Percentiles rank a stretch among this genome's conserved stretches.
phyloP scores from a whole-genome alignment of 2,329 filamentous ascomycete genomes.

The Exophiala sp. region DNA sequence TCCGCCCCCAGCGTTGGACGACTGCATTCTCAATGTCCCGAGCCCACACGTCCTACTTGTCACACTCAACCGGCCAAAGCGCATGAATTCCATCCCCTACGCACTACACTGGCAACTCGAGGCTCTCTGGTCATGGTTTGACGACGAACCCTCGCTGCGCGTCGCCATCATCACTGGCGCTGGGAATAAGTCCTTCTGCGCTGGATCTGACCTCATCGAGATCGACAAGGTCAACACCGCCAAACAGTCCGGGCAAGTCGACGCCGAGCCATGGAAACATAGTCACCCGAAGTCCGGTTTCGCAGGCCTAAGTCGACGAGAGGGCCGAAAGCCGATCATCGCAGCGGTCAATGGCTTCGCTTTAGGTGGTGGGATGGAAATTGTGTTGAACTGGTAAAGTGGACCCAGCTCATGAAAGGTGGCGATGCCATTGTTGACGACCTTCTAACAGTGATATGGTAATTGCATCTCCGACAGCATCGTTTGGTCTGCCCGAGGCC shows the following conservation, averaged over 20 bases:
- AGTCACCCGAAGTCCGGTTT: slow-evolving; percentile 34
- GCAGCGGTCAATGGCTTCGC: slow-evolving; percentile 72
- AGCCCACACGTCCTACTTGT: slow-evolving; percentile 44
- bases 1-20: background rate
- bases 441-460: slow-evolving; percentile 55
- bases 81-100: slow-evolving; percentile 42
- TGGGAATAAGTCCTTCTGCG: slow-evolving; percentile 40
- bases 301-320: slow-evolving; percentile 50
- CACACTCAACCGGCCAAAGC: slow-evolving; percentile 40
- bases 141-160: slow-evolving; percentile 39
- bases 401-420: background rate
- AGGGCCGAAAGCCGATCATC: slow-evolving; percentile 69
- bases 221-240: slow-evolving; percentile 13
- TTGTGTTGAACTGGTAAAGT: slow-evolving; percentile 33
- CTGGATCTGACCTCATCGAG: slow-evolving; percentile 43
- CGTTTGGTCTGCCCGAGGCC: slow-evolving; percentile 68
- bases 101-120: slow-evolving; percentile 39
- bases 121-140: slow-evolving; percentile 42
- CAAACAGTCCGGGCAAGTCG: slow-evolving; percentile 1
- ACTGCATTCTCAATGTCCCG: slow-evolving; percentile 38
- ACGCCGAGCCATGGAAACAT: slow-evolving; percentile 15
- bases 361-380: slow-evolving; percentile 72
- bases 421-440: slow-evolving; percentile 50
- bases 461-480: slow-evolving; percentile 54
- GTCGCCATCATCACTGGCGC: slow-evolving; percentile 41